Evolutionary conservation across 257 asterid genomes (phyloP), one percentile per base, ranked within the genome.

Genomic region (Ocimum tenuiflorum): DNA sequence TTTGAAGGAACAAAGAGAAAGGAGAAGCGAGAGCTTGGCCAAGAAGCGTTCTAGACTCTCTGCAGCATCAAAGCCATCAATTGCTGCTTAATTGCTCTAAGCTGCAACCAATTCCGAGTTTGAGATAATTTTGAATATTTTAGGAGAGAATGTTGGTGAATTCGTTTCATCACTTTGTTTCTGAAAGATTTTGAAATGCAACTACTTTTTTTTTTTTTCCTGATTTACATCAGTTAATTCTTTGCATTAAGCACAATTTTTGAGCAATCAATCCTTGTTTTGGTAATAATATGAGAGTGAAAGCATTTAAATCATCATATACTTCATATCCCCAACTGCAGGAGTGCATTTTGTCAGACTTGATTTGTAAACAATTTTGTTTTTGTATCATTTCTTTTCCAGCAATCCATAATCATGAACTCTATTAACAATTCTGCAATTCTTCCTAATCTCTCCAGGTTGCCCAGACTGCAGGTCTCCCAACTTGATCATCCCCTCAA

Each of bases 1-100:
- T 51, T 58, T 87, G 85, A 87, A 87, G 88, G 95, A 87, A 72
- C 95, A 87, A 67, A 76, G 92, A 17, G 95, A 87, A 35, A 81
- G 73, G 77, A 82, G 95, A 0, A 85, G 92, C 11, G 90, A 87
- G 78, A 87, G 95, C 45, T 70, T 87, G 75, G 95, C 95, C 1
- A 87, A 85, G 88, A 87, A 79, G 80, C 71, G 95, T 41, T 85
- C 95, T 6, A 79, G 88, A 47, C 85, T 85, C 20, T 85, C 95
- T 20, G 75, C 85, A 0, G 88, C 86, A 14, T 51, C 92, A 1
- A 87, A 83, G 58, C 82, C 83, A 1, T 80, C 89, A 0, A 12
- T 61, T 19, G 77, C 82, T 27, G 82, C 86, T 29, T 82, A 70
- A 77, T 61, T 41, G 13, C 48, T 33, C 10, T 27, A 3, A 15